Base-by-base conservation (phyloP, 169 alveolate genomes). In the Cryptosporidium parvum region DNA sequence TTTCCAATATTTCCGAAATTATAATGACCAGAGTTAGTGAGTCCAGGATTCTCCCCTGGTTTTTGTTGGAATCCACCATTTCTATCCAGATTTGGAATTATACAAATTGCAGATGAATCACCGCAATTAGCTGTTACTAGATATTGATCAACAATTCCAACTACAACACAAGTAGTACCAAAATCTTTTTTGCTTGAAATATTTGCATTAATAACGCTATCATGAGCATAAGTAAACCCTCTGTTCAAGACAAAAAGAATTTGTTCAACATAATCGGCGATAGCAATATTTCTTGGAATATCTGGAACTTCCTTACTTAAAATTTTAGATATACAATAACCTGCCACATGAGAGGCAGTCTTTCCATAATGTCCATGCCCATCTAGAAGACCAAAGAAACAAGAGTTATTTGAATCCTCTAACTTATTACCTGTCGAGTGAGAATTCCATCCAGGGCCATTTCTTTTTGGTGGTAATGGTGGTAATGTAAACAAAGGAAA, bases 291-390 rank as follows among this genome's bases (percentile, higher is more conserved):
- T 3, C 14, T 21, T 6, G 42, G 31, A 5, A 65, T 14, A 29
- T 33, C 33, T 14, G 72, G 72, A 8, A 65, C 48, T 33, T 65
- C 72, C 61, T 58, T 59, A 21, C 31, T 44, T 23, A 75, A 33
- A 3, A 51, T 58, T 37, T 75, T 35, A 2, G 86, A 75, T 37
- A 75, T 33, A 26, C 86, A 75, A 33, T 75, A 75, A 12, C 72
- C 86, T 29, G 73, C 86, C 7, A 75, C 18, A 56, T 75, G 86
- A 26, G 86, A 75, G 1, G 86, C 86, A 9, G 70, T 56, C 45
- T 58, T 75, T 8, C 86, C 86, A 56, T 75, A 75, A 18, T 75
- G 86, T 12, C 86, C 86, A 75, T 75, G 86, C 6, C 86, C 86
- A 58, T 75, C 86, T 18, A 75, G 21, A 37, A 75, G 58, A 0